Conservation (phyloP, 495 filamentous ascomycete genomes). For the Thermothielavioides terrestris region DNA sequence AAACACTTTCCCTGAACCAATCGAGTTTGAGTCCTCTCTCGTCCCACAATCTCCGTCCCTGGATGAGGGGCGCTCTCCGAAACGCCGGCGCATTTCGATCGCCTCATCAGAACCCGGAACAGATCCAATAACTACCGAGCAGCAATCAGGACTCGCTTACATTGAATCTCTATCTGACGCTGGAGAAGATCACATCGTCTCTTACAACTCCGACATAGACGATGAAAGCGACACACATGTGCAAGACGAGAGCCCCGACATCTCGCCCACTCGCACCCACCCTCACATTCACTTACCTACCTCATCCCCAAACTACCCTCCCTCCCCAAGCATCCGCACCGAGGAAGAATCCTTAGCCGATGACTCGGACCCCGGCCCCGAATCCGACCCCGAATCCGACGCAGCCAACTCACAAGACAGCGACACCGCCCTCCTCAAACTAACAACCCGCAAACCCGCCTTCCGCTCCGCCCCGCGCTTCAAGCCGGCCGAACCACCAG, state of each 20-base stretch:
- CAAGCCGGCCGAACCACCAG: conserved; percentile 25
- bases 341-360: background rate
- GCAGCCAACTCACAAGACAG: background rate
- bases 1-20: conserved; percentile 23
- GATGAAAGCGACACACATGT: background rate
- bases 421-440: background rate
- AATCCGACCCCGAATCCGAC: background rate
- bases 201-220: conserved; percentile 8
- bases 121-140: background rate
- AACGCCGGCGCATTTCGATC: conserved; percentile 23
- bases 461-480: conserved; percentile 35
- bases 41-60: conserved; percentile 14
- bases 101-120: conserved; percentile 11
- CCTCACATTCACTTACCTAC: too few relatives aligned
- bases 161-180: conserved; percentile 18
- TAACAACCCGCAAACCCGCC: conserved; percentile 16
- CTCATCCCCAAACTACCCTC: background rate
- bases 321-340: background rate
- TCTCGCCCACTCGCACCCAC: background rate
- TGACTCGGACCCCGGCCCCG: background rate
- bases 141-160: conserved; percentile 6
- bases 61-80: conserved; percentile 15
- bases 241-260: conserved; percentile 1
- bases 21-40: conserved; percentile 27
- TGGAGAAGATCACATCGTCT: conserved; percentile 9